phyloP scores from a whole-genome alignment of 257 asterid species.

The Leptodermis oblonga region DNA sequence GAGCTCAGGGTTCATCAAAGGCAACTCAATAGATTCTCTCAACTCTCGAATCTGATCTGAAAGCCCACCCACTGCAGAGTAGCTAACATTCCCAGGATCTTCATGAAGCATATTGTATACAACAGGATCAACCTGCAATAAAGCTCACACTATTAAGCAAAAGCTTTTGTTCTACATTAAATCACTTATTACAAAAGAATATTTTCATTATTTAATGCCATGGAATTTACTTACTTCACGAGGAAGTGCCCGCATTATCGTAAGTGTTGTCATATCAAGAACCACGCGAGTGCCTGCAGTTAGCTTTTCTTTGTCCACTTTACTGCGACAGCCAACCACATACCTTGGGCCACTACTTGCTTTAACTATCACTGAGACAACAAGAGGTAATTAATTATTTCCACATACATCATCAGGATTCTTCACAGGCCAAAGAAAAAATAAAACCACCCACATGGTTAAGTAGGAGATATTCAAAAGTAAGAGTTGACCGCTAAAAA shows the following conservation, averaged over 20 bases:
- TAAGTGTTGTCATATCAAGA: slow-evolving; percentile 96
- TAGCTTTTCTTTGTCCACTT: slow-evolving; percentile 93
- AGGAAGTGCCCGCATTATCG: slow-evolving; percentile 97
- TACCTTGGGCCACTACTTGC: slow-evolving; percentile 97
- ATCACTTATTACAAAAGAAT: neutral
- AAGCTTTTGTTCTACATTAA: neutral
- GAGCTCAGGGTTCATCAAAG: slow-evolving; percentile 96
- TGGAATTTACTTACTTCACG: slow-evolving; percentile 63
- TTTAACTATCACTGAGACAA: slow-evolving; percentile 75
- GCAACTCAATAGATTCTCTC: slow-evolving; percentile 89
- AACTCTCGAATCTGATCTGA: slow-evolving; percentile 92
- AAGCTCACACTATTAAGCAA: slow-evolving; percentile 7
- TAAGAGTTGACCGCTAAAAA: neutral
- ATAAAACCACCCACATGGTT: neutral
- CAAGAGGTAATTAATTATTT: slow-evolving; percentile 10
- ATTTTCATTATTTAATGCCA: neutral
- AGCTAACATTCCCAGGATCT: slow-evolving; percentile 96
- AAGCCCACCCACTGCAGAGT: slow-evolving; percentile 96
- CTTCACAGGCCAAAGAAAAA: neutral
- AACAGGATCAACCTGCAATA: slow-evolving; percentile 85
- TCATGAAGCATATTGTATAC: slow-evolving; percentile 98
- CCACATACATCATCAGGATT: slow-evolving; percentile 4
- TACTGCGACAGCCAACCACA: slow-evolving; percentile 94
- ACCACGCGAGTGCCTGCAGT: slow-evolving; percentile 95
- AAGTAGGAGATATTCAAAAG: neutral